Percentiles rank a stretch among this genome's conserved stretches.
phyloP scores from a whole-genome alignment of 78 protist species.

The Dictyostelium discoideum region DNA sequence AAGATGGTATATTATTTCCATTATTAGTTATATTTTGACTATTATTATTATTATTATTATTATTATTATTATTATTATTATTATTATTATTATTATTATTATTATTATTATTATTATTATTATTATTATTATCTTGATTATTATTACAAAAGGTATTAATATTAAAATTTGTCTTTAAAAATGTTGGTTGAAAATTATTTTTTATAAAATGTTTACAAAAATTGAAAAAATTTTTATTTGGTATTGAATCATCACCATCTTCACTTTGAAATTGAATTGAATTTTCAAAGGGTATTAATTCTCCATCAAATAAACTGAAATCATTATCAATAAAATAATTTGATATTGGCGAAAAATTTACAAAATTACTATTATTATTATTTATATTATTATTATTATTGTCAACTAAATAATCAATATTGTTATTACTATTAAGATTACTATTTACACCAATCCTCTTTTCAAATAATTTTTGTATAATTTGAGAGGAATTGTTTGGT shows the following conservation, averaged over 20 bases:
- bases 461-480: constrained; percentile 51
- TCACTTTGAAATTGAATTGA: neutral
- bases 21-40: neutral
- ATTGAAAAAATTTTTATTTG: neutral
- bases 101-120: neutral
- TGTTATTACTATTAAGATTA: neutral
- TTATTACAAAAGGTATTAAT: neutral
- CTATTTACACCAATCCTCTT: neutral
- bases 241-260: neutral
- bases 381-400: neutral
- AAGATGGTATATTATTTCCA: neutral
- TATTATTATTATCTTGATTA: neutral
- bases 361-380: neutral
- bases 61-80: neutral
- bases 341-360: constrained; percentile 28
- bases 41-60: neutral
- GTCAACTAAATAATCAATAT: neutral
- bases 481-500: constrained; percentile 19
- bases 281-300: neutral
- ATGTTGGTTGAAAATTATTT: neutral
- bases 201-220: neutral
- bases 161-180: neutral
- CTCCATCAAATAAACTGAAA: neutral
- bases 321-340: constrained; percentile 34
- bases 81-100: neutral